Evolutionary conservation across 1,284 basidiomycete species (phyloP), one percentile per base, ranked within the genome.

Genomic region (Boletellus deceptivus): DNA sequence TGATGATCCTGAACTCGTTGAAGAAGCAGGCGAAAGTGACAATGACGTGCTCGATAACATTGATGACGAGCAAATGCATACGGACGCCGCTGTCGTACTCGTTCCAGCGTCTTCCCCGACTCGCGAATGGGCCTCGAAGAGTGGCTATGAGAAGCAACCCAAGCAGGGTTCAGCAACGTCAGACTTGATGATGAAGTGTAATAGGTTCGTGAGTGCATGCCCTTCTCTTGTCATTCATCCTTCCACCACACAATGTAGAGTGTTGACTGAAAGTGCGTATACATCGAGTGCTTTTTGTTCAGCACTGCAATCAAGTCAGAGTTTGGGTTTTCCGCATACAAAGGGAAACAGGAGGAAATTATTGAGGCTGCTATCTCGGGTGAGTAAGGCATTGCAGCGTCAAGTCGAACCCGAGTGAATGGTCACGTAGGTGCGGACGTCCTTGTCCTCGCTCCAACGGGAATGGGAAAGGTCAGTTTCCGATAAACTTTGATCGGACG

Each of bases 371-470:
- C 86, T 1, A 71, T 86, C 25, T 64, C 69, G 55, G 88, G 86
- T 75, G 59, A 49, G 62, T 59, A 58, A 58, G 49, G 20, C 64
- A 4, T 47, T 64, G n/a, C 5, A 13, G 10, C 18, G 17, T 13
- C 5, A 2, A 11, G 2, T 40, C 24, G 27, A 40, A 37, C 3
- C 7, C 45, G 18, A 16, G 38, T 56, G 16, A 50, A 55, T 34
- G 35, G 36, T 16, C 6, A 13, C 33, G 8, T 46, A 86, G 85
- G 84, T 11, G 70, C 69, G 16, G 89, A 92, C 69, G 80, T 92
- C 6, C 78, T 92, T 41, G 89, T 93, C 6, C 78, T 93, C 3
- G 91, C 91, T 8, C 91, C 92, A 0, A 94, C 91, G 2, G 91
- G 92, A 3, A 85, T 93, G 78, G 91, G 91, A 25, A 94, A 94